Percentiles rank a stretch among this genome's conserved stretches.
Evolutionary conservation across 345 rosid species (phyloP).

Genomic region (Melaleuca alternifolia): DNA sequence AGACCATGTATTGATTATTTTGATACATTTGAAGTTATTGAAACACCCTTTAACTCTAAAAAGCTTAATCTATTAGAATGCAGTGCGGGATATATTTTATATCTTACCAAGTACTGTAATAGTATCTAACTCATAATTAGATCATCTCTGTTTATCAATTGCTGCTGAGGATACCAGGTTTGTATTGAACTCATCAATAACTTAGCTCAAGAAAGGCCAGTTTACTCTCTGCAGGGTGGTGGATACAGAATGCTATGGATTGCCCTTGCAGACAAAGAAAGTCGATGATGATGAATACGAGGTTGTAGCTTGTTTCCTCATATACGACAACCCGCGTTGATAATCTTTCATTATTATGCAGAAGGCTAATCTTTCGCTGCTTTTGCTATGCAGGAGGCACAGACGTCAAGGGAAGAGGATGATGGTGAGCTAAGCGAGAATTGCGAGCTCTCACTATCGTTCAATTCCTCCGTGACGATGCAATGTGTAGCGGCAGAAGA

Average conservation of each 20-base stretch:
- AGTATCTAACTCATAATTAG: not conserved
- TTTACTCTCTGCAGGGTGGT: not conserved
- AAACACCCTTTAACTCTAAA: not conserved
- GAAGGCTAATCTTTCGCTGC: not conserved
- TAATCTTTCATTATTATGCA: not conserved
- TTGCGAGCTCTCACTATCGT: conserved; percentile 15
- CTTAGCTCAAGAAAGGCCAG: not conserved
- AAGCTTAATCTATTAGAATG: not conserved
- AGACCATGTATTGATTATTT: not conserved
- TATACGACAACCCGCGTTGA: not conserved
- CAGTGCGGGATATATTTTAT: not conserved
- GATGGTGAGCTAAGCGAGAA: not conserved
- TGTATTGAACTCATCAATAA: not conserved
- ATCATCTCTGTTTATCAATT: not conserved
- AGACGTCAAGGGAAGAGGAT: not conserved
- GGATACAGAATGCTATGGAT: not conserved
- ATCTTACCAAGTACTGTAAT: not conserved
- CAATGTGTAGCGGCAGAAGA: conserved; percentile 1
- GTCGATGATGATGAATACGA: not conserved
- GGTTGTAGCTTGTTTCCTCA: not conserved
- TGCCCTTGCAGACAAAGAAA: not conserved
- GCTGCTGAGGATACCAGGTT: not conserved
- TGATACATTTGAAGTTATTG: not conserved
- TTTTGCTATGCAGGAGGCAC: not conserved
- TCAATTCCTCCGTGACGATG: not conserved